Conservation (phyloP, 345 rosid species). For the Sapria himalayana region DNA sequence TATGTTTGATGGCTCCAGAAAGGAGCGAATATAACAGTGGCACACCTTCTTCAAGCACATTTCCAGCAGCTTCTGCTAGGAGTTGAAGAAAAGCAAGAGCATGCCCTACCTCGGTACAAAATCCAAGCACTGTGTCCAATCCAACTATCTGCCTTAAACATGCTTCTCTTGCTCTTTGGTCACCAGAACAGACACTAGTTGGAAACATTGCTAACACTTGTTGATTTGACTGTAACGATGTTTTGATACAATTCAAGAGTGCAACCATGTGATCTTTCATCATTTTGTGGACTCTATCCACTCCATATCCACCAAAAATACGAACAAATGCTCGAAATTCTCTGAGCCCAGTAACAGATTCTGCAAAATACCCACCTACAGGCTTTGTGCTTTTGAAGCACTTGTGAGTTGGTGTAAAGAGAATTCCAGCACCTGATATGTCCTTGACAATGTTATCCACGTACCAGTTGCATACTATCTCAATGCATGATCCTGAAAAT, state of each 20-base stretch:
- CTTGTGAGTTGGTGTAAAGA: slow-evolving; percentile 72
- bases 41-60: slow-evolving; percentile 70
- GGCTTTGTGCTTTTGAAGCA: slow-evolving; percentile 97
- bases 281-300: slow-evolving; percentile 75
- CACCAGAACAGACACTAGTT: slow-evolving; percentile 88
- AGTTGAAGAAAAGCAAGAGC: slow-evolving; percentile 85
- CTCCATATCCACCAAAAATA: slow-evolving; percentile 89
- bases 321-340: slow-evolving; percentile 75
- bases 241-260: slow-evolving; percentile 81
- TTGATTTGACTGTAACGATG: slow-evolving; percentile 71
- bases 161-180: slow-evolving; percentile 68
- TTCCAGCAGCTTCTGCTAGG: slow-evolving; percentile 84
- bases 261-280: slow-evolving; percentile 94
- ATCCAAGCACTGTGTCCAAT: slow-evolving; percentile 80
- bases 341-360: slow-evolving; percentile 77
- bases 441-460: slow-evolving; percentile 93
- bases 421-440: slow-evolving; percentile 79
- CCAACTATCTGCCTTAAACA: slow-evolving; percentile 69
- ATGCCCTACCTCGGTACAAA: slow-evolving; percentile 93
- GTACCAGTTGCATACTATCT: slow-evolving; percentile 94
- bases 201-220: slow-evolving; percentile 76
- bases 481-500: slow-evolving; percentile 67
- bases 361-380: slow-evolving; percentile 97
- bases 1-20: slow-evolving; percentile 50
- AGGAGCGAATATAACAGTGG: slow-evolving; percentile 71